Conservation (phyloP, 2,329 filamentous ascomycete genomes). For the Neodidymelliopsis sp. region DNA sequence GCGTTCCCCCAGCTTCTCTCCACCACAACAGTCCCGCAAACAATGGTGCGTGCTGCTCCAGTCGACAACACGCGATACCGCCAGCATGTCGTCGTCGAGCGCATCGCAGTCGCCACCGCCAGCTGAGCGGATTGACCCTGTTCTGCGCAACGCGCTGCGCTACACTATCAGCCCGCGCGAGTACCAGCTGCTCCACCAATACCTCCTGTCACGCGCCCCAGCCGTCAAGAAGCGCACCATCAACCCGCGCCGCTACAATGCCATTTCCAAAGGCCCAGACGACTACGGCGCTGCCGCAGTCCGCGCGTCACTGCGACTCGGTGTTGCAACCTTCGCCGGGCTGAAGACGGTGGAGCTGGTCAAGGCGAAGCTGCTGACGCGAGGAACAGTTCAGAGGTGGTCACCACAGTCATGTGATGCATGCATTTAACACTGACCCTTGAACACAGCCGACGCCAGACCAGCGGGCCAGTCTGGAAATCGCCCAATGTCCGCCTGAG, state of each 20-base stretch:
- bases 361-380: conserved; percentile 46
- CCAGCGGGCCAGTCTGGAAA: conserved; percentile 53
- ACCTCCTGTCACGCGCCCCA: conserved; percentile 77
- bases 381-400: conserved; percentile 39
- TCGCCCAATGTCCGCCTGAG: conserved; percentile 79
- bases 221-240: conserved; percentile 63
- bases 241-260: conserved; percentile 60
- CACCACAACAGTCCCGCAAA: conserved; percentile 25
- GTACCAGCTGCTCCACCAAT: conserved; percentile 84
- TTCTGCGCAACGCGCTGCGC: conserved; percentile 84
- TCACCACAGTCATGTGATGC: not conserved
- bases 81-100: conserved; percentile 46
- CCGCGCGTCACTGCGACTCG: conserved; percentile 56
- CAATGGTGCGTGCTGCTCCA: conserved; percentile 23
- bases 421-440: conserved; percentile 28
- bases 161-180: conserved; percentile 85
- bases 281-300: conserved; percentile 59
- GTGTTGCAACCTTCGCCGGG: conserved; percentile 51
- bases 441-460: conserved; percentile 39
- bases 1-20: conserved; percentile 24
- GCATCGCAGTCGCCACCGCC: conserved; percentile 38
- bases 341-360: conserved; percentile 58
- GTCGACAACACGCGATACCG: conserved; percentile 17
- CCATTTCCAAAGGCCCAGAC: conserved; percentile 56
- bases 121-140: conserved; percentile 63